Percentiles rank a stretch among this genome's conserved stretches.
Evolutionary conservation across 805 yeast genomes (phyloP).

Genomic region (Lachancea lanzarotensis): DNA sequence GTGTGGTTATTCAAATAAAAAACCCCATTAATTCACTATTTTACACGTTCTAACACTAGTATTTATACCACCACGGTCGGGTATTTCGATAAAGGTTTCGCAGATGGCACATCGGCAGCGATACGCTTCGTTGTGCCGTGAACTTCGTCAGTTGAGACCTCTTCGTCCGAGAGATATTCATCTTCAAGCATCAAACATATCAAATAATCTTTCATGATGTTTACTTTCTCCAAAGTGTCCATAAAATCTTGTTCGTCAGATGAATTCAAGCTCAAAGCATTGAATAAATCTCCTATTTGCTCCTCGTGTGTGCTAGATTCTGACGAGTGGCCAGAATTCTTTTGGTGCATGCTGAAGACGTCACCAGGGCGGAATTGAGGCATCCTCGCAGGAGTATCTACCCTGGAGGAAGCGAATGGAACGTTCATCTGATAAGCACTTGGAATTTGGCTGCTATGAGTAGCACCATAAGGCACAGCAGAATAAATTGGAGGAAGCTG

Average conservation of each 20-base stretch:
- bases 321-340: slow-evolving; percentile 1
- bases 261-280: neutral
- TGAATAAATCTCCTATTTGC: neutral
- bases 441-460: neutral
- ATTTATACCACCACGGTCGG: slow-evolving; percentile 6
- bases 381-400: slow-evolving; percentile 3
- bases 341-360: slow-evolving; percentile 10
- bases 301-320: neutral
- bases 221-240: slow-evolving; percentile 17
- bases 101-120: neutral
- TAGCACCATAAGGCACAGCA: neutral
- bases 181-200: slow-evolving; percentile 28
- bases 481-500: slow-evolving; percentile 9
- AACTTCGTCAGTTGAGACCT: neutral
- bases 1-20: neutral
- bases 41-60: neutral
- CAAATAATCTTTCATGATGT: slow-evolving; percentile 25
- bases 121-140: neutral
- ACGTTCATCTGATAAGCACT: slow-evolving; percentile 1
- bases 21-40: neutral
- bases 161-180: neutral
- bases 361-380: slow-evolving; percentile 1
- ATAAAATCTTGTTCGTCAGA: slow-evolving; percentile 10
- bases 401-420: slow-evolving; percentile 4
- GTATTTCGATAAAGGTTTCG: slow-evolving; percentile 3